Evolutionary conservation across 2,329 filamentous ascomycete species (phyloP), one percentile per base, ranked within the genome.

Genomic region (Aspergillus proliferans): DNA sequence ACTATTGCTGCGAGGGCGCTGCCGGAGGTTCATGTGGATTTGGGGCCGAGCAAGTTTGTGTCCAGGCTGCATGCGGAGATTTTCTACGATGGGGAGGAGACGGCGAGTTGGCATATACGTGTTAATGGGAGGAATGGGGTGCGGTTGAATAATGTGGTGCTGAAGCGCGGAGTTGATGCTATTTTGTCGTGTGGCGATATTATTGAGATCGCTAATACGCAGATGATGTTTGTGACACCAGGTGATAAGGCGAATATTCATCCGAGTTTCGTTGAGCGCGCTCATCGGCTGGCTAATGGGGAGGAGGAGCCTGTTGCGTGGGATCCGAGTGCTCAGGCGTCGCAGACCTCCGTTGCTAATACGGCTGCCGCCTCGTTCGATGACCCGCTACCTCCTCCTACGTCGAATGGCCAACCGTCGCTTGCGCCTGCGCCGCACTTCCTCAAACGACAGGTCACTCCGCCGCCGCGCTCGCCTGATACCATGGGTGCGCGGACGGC

Each of bases 151-250:
- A 88, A 88, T 52, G 72, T 73, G 45, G 75, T 80, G 18, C 72
- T 94, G 48, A 87, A 86, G 61, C 78, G 84, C 46, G 85, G 86
- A 10, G 73, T 79, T 36, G 78, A 82, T 33, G 79, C 82, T 30
- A 73, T 81, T 26, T 78, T 98, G 22, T 82, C 83, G 39, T 95
- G 91, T 60, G 93, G 93, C 50, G 85, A 92, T 65, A 88, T 97
- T 40, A 85, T 98, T 50, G 90, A 95, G 63, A 88, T 97, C 63
- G 87, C 86, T 59, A 88, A 88, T 47, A 87, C 93, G 1, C 92
- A 98, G 73, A 98, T 98, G 93, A 92, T 97, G 77, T 98, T 98
- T 69, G 88, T 96, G 43, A 81, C 95, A n/a, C 92, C 93, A 0
- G 83, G 82, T 21, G 85, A 87, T 48, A 80, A 82, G 21, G 77